phyloP scores from a whole-genome alignment of 225 moss, liverwort and hornwort species.

The Asterella californica region DNA sequence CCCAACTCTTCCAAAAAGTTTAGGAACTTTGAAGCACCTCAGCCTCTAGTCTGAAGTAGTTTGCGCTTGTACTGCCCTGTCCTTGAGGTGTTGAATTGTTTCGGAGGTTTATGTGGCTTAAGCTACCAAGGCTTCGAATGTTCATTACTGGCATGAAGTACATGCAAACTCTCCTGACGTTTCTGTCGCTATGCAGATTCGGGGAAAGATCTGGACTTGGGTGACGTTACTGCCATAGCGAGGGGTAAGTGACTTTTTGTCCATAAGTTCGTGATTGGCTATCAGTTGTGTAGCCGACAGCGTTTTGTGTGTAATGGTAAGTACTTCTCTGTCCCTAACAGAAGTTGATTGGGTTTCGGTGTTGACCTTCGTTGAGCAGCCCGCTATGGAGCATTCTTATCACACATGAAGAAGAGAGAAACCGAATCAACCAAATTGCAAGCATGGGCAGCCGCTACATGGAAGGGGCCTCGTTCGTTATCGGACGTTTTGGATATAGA shows the following conservation, averaged over 20 bases:
- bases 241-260: constrained; percentile 47
- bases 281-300: not conserved
- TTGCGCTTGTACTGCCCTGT: too few species aligned
- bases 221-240: constrained; percentile 63
- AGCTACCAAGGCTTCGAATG: too few species aligned
- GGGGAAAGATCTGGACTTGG: constrained; percentile 49
- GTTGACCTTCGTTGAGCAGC: constrained; percentile 33
- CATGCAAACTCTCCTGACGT: constrained; percentile 4
- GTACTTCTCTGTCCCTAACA: not conserved
- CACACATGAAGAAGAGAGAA: constrained; percentile 53
- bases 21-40: too few species aligned
- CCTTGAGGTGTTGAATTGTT: too few species aligned
- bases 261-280: not conserved
- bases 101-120: too few species aligned
- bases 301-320: too few species aligned
- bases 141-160: too few species aligned
- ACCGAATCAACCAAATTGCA: constrained; percentile 59
- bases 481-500: constrained; percentile 54
- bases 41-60: too few species aligned
- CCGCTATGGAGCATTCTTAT: constrained; percentile 69
- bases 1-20: too few species aligned
- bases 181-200: constrained; percentile 32
- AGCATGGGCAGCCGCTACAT: constrained; percentile 61
- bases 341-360: not conserved
- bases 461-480: constrained; percentile 61